Evolutionary conservation across 2,329 filamentous ascomycete genomes (phyloP), one percentile per base, ranked within the genome.

Genomic region (Cryoendolithus antarcticus): DNA sequence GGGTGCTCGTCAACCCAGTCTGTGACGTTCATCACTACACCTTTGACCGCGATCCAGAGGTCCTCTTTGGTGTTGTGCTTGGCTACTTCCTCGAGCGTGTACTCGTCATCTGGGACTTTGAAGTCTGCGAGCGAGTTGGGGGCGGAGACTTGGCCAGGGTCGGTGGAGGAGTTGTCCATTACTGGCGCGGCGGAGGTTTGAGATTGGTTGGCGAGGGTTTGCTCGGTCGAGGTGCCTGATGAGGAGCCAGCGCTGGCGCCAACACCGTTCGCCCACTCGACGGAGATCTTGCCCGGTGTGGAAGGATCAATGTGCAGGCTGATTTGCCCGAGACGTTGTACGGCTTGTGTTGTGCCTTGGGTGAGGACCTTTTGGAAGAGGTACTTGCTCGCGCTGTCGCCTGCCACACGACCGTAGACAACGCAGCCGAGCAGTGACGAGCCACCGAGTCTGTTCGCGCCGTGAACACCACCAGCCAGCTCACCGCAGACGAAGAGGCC

Each of bases 51-150:
- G 43, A 98, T 93, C 91, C 91, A 98, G 13, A 98, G 73, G 60
- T 94, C 86, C 27, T 89, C 88, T 73, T 95, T 95, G 65, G 78
- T 94, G 77, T 98, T 96, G 74, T 98, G 91, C 77, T 95, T 93
- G 47, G 86, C 85, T 28, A 98, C 74, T 67, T 98, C 91, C 60
- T 98, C 91, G 69, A 96, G 77, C 29, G 78, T 75, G 69, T 74
- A 95, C 64, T 96, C 89, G 66, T 86, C 89, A 57, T 94, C 86
- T 2, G 91, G 91, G 12, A 98, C 75, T 61, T 75, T 72, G 69
- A 96, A 95, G 47, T 77, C 68, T 64, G 85, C 81, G 49, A 77
- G 66, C 48, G 71, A 70, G 55, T 66, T 72, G 11, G 75, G 60
- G 63, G 78, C 75, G 46, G 67, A 64, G n/a, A 74, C 73, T 58